Evolutionary conservation across 352 stramenopile genomes (phyloP), one percentile per base, ranked within the genome.

Genomic region (Phytophthora pseudosyringae): DNA sequence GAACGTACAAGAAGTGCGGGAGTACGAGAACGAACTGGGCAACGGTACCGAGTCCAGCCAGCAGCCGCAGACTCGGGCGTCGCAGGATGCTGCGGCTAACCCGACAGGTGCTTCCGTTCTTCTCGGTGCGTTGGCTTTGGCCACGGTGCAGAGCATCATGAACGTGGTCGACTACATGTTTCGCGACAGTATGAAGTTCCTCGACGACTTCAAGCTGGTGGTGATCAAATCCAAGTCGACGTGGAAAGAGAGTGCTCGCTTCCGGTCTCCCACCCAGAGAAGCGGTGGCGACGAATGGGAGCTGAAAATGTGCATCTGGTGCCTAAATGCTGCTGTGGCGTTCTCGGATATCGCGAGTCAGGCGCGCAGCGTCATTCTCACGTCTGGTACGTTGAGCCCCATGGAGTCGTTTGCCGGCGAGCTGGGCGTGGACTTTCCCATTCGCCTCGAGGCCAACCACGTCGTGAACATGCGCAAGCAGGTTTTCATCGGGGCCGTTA

Each of bases 331-430:
- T 1, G 87, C 83, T 0, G 87, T 96, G 6, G 89, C 86, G 2
- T 95, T 96, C 62, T 84, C 81, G 3, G 89, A 96, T 52, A 75
- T 96, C 16, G 70, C 83, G 18, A 78, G 58, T 29, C 52, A 90
- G 54, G 78, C 78, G 1, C 82, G 81, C 11, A 91, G 80, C 25
- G 85, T 96, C 15, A 89, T 96, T 54, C 63, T 96, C 16, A 94
- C 89, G 16, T 95, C 86, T 4, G 89, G 89, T 11, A 96, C 89
- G 12, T 60, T 96, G 28, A 93, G 84, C 51, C 89, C 89, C 4
- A 94, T 96, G 86, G 88, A 94, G 5, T 94, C 88, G n/a, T 95
- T 95, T 64, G 86, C 80, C 2, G 84, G 84, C 1, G 89, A 96
- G 48, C 64, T 96, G 9, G 87, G 89, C 4, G 81, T 86, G 0